A percentile compares a stretch with the other conserved stretches of the same genome.
These are phyloP conservation scores for Metroxylon sagu DNA, from an alignment of 176 grass and related monocot genomes.

Conservation along the genomic window DNA sequence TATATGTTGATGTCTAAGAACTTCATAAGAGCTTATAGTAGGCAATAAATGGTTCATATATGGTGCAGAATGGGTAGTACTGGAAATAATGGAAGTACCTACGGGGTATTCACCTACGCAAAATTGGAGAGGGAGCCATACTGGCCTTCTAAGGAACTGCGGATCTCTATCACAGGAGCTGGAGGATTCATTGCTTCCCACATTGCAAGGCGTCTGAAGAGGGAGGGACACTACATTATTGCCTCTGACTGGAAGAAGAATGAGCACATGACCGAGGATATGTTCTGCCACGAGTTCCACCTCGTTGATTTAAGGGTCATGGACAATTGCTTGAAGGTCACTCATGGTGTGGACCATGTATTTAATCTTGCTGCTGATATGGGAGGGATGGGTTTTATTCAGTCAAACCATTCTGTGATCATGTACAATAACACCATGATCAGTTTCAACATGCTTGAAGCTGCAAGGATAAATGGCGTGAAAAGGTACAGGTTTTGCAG, in stretches of 20 bases:
- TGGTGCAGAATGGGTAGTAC: conserved; percentile 15
- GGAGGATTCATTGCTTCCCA: conserved; percentile 17
- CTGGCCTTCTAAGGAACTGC: conserved; percentile 11
- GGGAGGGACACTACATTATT: conserved; percentile 16
- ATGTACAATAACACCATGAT: conserved; percentile 21
- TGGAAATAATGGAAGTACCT: conserved; percentile 6
- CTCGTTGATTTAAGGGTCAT: conserved; percentile 20
- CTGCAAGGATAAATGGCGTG: conserved; percentile 21
- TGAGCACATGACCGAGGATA: conserved; percentile 17
- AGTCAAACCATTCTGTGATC: conserved; percentile 16
- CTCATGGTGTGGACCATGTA: conserved; percentile 8
- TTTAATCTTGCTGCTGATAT: conserved; percentile 23
- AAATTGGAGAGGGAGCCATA: conserved; percentile 15
- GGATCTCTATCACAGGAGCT: conserved; percentile 17
- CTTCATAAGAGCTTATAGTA: conserved; percentile 4
- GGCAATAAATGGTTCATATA: background rate
- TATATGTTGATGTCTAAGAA: too few relatives aligned
- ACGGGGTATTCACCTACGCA: conserved; percentile 10
- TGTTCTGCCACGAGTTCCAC: conserved; percentile 20
- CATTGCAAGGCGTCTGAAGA: conserved; percentile 17
- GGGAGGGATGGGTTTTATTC: conserved; percentile 21
- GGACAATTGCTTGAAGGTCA: conserved; percentile 20
- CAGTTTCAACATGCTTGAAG: conserved; percentile 21
- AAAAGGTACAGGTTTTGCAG: conserved; percentile 2
- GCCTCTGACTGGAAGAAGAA: conserved; percentile 22